Percentiles rank a stretch among this genome's conserved stretches.
phyloP scores from a whole-genome alignment of 148 eudicot genomes.

The Selenicereus undatus region DNA sequence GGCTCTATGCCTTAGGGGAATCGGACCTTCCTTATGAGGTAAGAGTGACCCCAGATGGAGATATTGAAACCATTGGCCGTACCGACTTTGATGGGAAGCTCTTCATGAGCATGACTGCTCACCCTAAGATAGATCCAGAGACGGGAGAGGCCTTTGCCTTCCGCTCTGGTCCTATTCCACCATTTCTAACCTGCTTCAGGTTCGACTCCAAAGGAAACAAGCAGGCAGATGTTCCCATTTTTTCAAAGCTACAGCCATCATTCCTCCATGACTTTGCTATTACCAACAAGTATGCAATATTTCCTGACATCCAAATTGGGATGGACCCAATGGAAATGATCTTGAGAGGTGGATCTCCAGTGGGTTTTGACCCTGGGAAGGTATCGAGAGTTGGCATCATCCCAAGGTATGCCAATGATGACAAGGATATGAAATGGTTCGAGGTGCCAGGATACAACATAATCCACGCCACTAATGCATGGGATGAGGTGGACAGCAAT shows the following conservation, averaged over 20 bases:
- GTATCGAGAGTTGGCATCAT: background rate
- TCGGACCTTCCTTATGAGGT: background rate
- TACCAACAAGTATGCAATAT: background rate
- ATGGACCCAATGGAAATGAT: conserved; percentile 9
- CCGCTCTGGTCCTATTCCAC: background rate
- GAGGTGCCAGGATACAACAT: background rate
- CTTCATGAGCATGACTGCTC: conserved; percentile 1
- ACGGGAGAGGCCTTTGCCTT: background rate
- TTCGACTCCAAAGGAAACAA: conserved; percentile 2
- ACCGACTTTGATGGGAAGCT: background rate
- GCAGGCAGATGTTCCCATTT: background rate
- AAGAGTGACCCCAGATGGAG: background rate
- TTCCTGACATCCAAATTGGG: conserved; percentile 6
- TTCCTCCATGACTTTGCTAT: conserved; percentile 4
- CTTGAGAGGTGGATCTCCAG: background rate
- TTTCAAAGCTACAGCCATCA: background rate
- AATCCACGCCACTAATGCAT: background rate
- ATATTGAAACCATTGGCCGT: background rate
- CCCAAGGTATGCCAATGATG: background rate
- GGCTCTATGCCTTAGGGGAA: background rate
- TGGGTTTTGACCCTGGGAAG: background rate
- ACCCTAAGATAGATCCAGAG: background rate
- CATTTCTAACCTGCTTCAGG: background rate
- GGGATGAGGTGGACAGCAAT: background rate
- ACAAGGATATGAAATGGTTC: background rate